Percentiles rank a stretch among this genome's conserved stretches.
Evolutionary conservation across 2,329 filamentous ascomycete species (phyloP).

Genomic region (Talaromyces sp.): DNA sequence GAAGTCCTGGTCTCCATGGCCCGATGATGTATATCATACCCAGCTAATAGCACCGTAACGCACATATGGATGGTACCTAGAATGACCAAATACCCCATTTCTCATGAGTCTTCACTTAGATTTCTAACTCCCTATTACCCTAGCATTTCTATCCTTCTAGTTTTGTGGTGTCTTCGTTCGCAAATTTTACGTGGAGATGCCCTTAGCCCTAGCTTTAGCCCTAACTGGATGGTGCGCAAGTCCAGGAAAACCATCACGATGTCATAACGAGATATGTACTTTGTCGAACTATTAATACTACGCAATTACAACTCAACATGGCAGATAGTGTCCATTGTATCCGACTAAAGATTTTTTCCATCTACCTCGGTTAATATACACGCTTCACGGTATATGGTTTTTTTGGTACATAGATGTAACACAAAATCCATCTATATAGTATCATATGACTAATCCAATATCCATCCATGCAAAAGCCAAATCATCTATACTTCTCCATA

Average conservation of each 20-base stretch:
- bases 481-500: slow-evolving; percentile 69
- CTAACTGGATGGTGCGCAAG: background rate
- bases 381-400: background rate
- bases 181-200: background rate
- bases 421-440: background rate
- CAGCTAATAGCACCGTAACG: too few species aligned
- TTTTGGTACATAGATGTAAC: background rate
- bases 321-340: background rate
- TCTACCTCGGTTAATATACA: background rate
- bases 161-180: background rate
- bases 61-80: too few species aligned
- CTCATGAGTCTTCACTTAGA: too few species aligned
- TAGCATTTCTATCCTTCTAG: background rate
- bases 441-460: background rate
- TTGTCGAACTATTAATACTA: too few species aligned
- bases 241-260: background rate
- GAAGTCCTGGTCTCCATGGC: too few species aligned
- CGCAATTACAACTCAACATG: background rate
- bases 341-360: background rate
- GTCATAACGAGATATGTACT: too few species aligned
- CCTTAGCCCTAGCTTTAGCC: background rate
- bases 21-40: too few species aligned
- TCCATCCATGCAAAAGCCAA: background rate
- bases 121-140: background rate
- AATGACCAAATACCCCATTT: too few species aligned